Conservation (phyloP, 2,329 filamentous ascomycete species). For the Mariannaea elegans region DNA sequence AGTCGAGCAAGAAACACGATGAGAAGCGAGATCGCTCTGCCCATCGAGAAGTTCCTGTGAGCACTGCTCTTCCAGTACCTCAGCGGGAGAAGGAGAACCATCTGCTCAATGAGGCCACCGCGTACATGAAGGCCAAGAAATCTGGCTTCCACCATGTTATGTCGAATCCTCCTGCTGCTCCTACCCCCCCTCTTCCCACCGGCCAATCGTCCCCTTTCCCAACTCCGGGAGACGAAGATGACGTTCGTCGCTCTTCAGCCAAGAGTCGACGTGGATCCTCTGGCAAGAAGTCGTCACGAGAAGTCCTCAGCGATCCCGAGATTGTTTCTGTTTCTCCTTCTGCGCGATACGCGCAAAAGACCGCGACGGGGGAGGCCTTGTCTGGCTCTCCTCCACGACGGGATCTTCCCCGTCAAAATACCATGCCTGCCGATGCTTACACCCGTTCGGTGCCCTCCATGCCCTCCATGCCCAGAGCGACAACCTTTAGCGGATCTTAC, state of each 20-base stretch:
- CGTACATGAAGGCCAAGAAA: slow-evolving; percentile 45
- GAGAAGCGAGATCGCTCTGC: slow-evolving; percentile 48
- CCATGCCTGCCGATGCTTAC: slow-evolving; percentile 46
- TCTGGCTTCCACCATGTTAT: slow-evolving; percentile 32
- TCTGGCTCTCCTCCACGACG: slow-evolving; percentile 46
- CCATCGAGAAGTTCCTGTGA: slow-evolving; percentile 44
- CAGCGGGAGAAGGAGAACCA: slow-evolving; percentile 23
- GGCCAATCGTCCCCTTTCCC: slow-evolving; percentile 40
- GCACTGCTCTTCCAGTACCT: slow-evolving; percentile 27
- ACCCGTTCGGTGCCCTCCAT: slow-evolving; percentile 42
- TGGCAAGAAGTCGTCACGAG: slow-evolving; percentile 43
- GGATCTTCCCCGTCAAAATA: slow-evolving; percentile 45
- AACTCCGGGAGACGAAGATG: slow-evolving; percentile 42
- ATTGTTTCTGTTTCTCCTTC: slow-evolving; percentile 43
- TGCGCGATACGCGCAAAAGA: slow-evolving; percentile 40
- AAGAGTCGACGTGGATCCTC: slow-evolving; percentile 46
- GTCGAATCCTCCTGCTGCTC: slow-evolving; percentile 44
- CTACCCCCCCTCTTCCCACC: slow-evolving; percentile 47
- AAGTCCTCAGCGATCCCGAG: slow-evolving; percentile 45
- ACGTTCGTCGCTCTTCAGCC: slow-evolving; percentile 45
- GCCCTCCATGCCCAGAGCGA: slow-evolving; percentile 40
- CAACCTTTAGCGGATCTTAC: slow-evolving; percentile 45
- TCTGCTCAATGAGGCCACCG: slow-evolving; percentile 35
- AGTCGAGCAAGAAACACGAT: slow-evolving; percentile 51
- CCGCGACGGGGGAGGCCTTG: slow-evolving; percentile 37